Evolutionary conservation across 1,284 basidiomycete species (phyloP), one percentile per base, ranked within the genome.

Genomic region (Mycosarcoma mackinlayi): DNA sequence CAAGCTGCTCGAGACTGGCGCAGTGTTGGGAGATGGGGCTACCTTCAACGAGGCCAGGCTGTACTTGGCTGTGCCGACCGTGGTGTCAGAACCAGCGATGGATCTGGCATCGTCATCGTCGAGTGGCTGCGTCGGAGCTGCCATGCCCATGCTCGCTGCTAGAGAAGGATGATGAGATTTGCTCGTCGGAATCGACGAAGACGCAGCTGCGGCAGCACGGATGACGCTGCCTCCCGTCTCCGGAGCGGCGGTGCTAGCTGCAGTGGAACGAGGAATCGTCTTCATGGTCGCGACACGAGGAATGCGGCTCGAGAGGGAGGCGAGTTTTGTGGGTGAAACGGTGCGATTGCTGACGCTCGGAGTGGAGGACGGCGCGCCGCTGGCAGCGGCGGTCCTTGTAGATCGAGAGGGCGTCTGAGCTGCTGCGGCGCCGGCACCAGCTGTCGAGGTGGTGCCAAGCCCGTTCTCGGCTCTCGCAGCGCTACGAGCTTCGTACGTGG

Each of bases 141-240:
- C 30, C 54, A 78, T 75, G 49, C 77, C 77, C 58, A 79, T 66
- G 61, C 69, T 77, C 21, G 77, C 72, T 6, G 76, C 76, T 11
- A 79, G 58, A 14, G 77, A 76, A 1, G 74, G 51, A n/a, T 66
- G 62, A 24, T 63, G 66, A 37, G 76, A 61, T 44, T 75, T 76
- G 65, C 73, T 76, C 35, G 49, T 60, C 8, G 70, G 48, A 16
- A 71, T 51, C 31, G 59, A 56, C 16, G 69, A 59, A 13, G 63
- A 59, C 3, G 52, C 55, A 11, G 63, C 54, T n/a, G 63, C 63
- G 21, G 50, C 59, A 13, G 58, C 53, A 21, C 60, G 46, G n/a
- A 48, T 54, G 7, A 63, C 46, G 34, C 48, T 60, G 11, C 55
- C 59, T 27, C 52, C 42, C 46, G 41, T 45, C 8, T 70, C 67